Base-by-base conservation (phyloP, 1,284 basidiomycete genomes). In the Papiliotrema nemorosa region DNA sequence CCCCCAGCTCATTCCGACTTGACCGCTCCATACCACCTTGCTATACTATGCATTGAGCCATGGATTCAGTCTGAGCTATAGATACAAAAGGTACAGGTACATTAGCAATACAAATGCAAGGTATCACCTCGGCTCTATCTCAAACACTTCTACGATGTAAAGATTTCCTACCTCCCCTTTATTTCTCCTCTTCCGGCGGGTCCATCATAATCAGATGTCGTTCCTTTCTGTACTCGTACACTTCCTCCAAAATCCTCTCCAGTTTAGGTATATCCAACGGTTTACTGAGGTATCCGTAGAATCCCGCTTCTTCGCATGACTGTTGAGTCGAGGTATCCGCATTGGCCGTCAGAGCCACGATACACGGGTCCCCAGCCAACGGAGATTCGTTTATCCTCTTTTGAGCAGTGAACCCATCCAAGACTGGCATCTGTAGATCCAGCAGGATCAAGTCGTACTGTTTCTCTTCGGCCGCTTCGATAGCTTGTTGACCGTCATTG, bases 341-440 rank as follows among this genome's bases (percentile, higher is more conserved):
- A 44, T 74, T 73, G 5, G 72, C 72, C 2, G 69, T 70, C 16
- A 74, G 49, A 0, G 70, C 70, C 3, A 70, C 70, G 2, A 69
- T 59, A 22, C 55, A 59, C 4, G 70, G 69, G n/a, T 62, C 52
- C 9, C 63, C 64, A 1, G 65, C 60, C 9, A 67, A 49, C 0
- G 69, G 65, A n/a, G 57, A 61, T 16, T 48, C 51, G 22, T 44
- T 44, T 44, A 71, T 64, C 7, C 60, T 54, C 37, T 63, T 40
- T 9, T 63, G 58, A 2, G 67, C 59, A 2, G 52, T 59, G 46
- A 66, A 71, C 16, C 69, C 69, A 44, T 68, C 66, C n/a, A 68
- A 43, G 2, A 68, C 61, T 20, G 63, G 71, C 72, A 74, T 74
- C 52, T 71, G 68, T 10, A 72, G 53, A 45, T 74, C 72, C 43